phyloP scores from a whole-genome alignment of 192 early-diverging fungal genomes.

The Mortierella hygrophila region DNA sequence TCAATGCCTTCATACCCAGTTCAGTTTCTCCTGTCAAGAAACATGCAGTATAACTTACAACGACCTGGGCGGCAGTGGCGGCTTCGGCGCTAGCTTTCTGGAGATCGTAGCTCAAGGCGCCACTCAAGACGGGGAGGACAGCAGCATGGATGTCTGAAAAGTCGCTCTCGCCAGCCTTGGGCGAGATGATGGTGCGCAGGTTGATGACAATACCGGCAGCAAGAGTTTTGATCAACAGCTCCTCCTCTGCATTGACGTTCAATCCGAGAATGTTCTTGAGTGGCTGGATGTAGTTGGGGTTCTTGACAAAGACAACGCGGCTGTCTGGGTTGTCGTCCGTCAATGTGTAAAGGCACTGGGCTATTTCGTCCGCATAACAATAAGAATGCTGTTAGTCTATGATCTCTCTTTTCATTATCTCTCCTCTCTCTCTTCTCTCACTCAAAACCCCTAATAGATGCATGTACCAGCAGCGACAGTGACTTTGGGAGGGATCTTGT shows the following conservation, averaged over 20 bases:
- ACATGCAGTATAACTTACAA: slow-evolving; percentile 40
- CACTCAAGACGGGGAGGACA: slow-evolving; percentile 60
- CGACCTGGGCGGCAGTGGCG: slow-evolving; percentile 49
- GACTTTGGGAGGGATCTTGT: slow-evolving; percentile 62
- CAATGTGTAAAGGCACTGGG: slow-evolving; percentile 86
- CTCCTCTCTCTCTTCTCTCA: neutral
- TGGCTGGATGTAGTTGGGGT: slow-evolving; percentile 65
- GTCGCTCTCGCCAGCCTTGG: slow-evolving; percentile 43
- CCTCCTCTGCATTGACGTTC: slow-evolving; percentile 63
- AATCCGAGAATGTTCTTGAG: slow-evolving; percentile 64
- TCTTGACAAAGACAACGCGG: slow-evolving; percentile 67
- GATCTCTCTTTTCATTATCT: too few species aligned
- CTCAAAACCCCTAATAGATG: slow-evolving; percentile 25
- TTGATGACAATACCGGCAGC: slow-evolving; percentile 73
- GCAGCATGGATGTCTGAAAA: slow-evolving; percentile 58
- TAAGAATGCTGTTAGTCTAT: neutral
- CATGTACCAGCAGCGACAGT: slow-evolving; percentile 65
- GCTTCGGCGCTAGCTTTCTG: slow-evolving; percentile 61
- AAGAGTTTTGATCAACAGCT: slow-evolving; percentile 75
- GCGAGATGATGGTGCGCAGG: slow-evolving; percentile 59
- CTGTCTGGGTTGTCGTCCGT: slow-evolving; percentile 81
- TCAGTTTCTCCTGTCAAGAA: neutral
- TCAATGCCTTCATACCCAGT: neutral
- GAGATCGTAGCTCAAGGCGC: slow-evolving; percentile 63
- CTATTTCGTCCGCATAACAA: slow-evolving; percentile 41